Evolutionary conservation across 768 basidiomycete species (phyloP), one percentile per base, ranked within the genome.

Genomic region (Pleurotus sapidus): DNA sequence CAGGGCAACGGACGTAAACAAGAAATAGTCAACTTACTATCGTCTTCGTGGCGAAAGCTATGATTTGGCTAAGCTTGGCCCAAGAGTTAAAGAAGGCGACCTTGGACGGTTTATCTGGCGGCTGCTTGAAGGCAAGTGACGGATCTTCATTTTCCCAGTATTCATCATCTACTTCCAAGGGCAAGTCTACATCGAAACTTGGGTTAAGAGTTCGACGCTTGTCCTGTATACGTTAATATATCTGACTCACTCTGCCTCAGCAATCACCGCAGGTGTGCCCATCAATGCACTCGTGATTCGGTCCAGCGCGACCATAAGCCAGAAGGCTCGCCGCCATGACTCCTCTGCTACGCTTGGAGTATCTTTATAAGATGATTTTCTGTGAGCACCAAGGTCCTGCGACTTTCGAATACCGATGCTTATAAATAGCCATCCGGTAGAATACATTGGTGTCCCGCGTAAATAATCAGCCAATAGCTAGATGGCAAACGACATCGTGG

Each of bases 111-210:
- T 82, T 82, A 15, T 76, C 80, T 1, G 74, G 63, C 0, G 90
- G 91, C 63, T 92, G 89, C 49, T 80, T 78, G 70, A 91, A 93
- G 25, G 80, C 77, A 24, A 69, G 66, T 8, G 72, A 68, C 11
- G 81, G 75, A 56, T 78, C 78, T 54, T 70, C 74, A 15, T 70
- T 72, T 59, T 84, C 80, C 91, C 91, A 95, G 65, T 84, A 92
- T 60, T 87, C 83, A 63, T 89, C 87, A 61, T 95, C 91, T 12
- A 93, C 87, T 68, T 93, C 91, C 11, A 90, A 77, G 40, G 91
- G 91, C 34, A 90, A 72, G 46, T 92, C 92, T 24, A 88, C 74
- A 66, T 95, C 93, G 66, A 91, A 92, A 67, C 92, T 94, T 61
- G 14, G n/a, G 60, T 39, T 40, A 30, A n/a, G 42, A 46, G 46